These are phyloP conservation scores for Aspergillus hortae DNA, from an alignment of 2,329 filamentous ascomycete genomes.

Conservation along the genomic window DNA sequence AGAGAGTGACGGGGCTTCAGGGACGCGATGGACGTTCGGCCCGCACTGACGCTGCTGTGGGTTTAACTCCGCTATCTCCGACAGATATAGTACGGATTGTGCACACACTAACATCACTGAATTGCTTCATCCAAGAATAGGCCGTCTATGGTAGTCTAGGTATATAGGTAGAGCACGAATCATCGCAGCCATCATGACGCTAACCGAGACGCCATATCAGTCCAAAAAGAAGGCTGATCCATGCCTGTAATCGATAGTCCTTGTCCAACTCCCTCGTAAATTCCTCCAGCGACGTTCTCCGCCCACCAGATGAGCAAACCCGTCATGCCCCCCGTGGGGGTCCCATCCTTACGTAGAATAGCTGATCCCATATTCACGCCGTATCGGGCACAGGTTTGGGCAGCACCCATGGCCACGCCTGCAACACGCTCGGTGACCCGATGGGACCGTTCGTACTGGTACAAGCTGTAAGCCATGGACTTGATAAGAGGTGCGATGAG, in stretches of 20 bases:
- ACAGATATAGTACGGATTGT: not conserved
- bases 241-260: constrained; percentile 48
- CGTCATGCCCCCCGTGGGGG: constrained; percentile 57
- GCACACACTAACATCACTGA: not conserved
- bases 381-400: constrained; percentile 52
- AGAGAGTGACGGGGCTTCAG: not conserved
- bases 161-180: no score
- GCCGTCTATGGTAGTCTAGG: no score
- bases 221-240: constrained; percentile 14
- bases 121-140: not conserved
- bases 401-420: constrained; percentile 49
- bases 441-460: constrained; percentile 63
- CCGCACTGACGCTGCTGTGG: not conserved
- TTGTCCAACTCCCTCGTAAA: constrained; percentile 61
- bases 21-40: not conserved
- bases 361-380: constrained; percentile 52
- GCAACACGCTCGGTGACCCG: constrained; percentile 60
- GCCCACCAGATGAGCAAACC: constrained; percentile 60
- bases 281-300: constrained; percentile 61
- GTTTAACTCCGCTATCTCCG: not conserved
- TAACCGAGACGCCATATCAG: not conserved
- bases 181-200: no score
- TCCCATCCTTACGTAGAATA: constrained; percentile 62
- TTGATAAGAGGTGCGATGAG: constrained; percentile 61
- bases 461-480: constrained; percentile 51